Base-by-base conservation (phyloP, 345 rosid species). In the Kernera saxatilis region DNA sequence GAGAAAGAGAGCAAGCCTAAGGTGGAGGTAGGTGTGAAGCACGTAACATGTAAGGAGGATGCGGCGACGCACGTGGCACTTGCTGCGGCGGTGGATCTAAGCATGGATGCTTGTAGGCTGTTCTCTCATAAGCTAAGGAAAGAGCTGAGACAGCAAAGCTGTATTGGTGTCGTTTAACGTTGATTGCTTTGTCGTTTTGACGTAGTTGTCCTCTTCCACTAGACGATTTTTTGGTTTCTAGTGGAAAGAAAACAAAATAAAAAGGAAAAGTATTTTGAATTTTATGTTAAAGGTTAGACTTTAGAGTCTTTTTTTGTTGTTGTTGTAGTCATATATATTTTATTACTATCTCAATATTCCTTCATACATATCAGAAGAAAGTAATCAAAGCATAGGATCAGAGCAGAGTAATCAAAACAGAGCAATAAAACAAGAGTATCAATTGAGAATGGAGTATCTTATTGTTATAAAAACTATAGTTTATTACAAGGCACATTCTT, bases 41-140 rank as follows among this genome's bases (percentile, higher is more conserved):
- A 89, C 74, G 98, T 92, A 86, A 88, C 80, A 6, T 92, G 96
- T 84, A 86, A 84, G 41, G 96, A 87, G 88, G 98, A 92, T 40
- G 96, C 98, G 27, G 98, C 98, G 0, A 89, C 83, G 0, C 85
- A 77, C 54, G 96, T 89, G 84, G 98, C 96, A 4, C 36, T 92
- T n/a, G 91, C 92, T 0, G 96, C 98, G 5, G 96, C 98, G 2
- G 75, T 92, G 84, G 96, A 92, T 82, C 88, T 92, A n/a, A 87
- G 98, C 65, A 79, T 85, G 88, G 93, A 92, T 73, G 98, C 98
- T 22, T 92, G 98, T 74, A 82, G 59, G 70, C 17, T 79, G 22
- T 92, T 92, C 63, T 81, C 96, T 17, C 91, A 79, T n/a, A 86
- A 86, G 88, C 77, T 87, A 50, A 84, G 98, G 80, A 82, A 84